Base-by-base conservation (phyloP, 2,329 filamentous ascomycete species). In the Hirsutella thompsonii region DNA sequence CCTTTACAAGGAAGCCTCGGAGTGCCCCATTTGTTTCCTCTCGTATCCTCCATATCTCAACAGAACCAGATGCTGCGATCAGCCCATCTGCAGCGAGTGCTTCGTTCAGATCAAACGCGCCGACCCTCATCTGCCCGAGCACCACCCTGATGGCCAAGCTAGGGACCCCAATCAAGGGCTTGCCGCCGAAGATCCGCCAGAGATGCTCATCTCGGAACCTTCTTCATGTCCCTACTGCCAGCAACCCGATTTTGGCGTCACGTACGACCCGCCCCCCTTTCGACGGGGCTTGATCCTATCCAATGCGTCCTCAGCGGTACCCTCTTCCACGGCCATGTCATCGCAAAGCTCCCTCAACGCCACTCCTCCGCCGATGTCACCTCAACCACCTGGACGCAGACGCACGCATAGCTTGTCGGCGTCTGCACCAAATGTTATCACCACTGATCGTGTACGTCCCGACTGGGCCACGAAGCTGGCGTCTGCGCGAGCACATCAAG, bases 91-190 rank as follows among this genome's bases (percentile, higher is more conserved):
- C 63, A 96, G 89, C 34, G 92, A 98, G 64, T 98, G 92, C 60
- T 98, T 98, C 54, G 92, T 98, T 4, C 92, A 98, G 60, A 98
- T 98, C 58, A 96, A 95, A 59, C 78, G 92, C 34, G 81, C 88
- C 4, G 90, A 98, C 48, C 89, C 88, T 9, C 86, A 95, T 58
- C 78, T 88, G 32, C 86, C 87, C 1, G 86, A 94, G 57, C 85
- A 92, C 54, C 68, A 73, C 44, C 72, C 69, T n/a, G 66, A 74
- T 38, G 61, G 59, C 16, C 51, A 60, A 40, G 52, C 57, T 9
- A 53, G 60, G 39, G 54, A 63, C 33, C 58, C 61, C 1, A 61
- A 55, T 23, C 49, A 61, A 34, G 57, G 52, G 2, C 51, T 61
- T 3, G 62, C 59, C 13, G 61, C 70, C 0, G 71, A 76, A 16